phyloP scores from a whole-genome alignment of 208 protist species.

The Leishmania tarentolae region DNA sequence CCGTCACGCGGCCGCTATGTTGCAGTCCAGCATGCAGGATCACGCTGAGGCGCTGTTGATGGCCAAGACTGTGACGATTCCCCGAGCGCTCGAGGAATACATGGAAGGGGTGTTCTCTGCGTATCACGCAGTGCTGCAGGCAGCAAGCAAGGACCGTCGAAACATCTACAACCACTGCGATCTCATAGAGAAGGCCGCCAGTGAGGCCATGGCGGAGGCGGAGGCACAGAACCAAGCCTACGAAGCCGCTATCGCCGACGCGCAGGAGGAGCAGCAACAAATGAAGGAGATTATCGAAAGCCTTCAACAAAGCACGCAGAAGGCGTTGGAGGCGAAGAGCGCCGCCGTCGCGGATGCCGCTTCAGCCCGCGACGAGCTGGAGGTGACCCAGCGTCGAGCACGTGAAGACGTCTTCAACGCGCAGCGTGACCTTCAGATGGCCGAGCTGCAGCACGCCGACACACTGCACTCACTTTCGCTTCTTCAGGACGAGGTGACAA shows the following conservation, averaged over 20 bases:
- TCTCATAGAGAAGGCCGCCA: conserved; percentile 53
- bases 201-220: conserved; percentile 61
- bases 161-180: conserved; percentile 51
- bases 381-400: conserved; percentile 23
- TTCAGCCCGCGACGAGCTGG: conserved; percentile 35
- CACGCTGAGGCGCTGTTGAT: conserved; percentile 48
- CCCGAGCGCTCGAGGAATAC: conserved; percentile 41
- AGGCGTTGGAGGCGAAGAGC: conserved; percentile 26
- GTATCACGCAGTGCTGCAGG: conserved; percentile 40
- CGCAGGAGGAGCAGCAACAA: conserved; percentile 61
- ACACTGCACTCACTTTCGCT: conserved; percentile 39
- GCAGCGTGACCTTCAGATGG: conserved; percentile 52
- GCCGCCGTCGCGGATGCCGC: conserved; percentile 36
- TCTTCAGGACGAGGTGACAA: conserved; percentile 33
- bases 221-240: conserved; percentile 60
- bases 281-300: conserved; percentile 45
- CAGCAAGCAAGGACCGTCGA: conserved; percentile 33
- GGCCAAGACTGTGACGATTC: conserved; percentile 60
- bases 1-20: conserved; percentile 17
- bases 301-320: conserved; percentile 36
- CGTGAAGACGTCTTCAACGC: conserved; percentile 53
- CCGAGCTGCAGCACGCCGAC: conserved; percentile 50
- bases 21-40: conserved; percentile 17
- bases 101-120: conserved; percentile 23
- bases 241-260: conserved; percentile 48